Base-by-base conservation (phyloP, 441 rosid species). In the Gossypium davidsonii region DNA sequence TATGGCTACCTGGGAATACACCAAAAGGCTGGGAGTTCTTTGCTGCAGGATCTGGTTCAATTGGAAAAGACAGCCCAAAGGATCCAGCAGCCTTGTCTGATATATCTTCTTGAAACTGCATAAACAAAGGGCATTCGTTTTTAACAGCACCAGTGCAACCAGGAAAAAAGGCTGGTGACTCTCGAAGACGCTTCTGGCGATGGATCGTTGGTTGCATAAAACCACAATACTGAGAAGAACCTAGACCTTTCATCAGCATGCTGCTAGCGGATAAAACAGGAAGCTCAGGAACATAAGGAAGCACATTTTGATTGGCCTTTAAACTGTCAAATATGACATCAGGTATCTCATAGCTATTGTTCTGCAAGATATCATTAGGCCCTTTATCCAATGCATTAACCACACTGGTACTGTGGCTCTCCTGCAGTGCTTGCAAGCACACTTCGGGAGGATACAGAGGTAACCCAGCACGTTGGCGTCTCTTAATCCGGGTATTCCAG, bases 401-500 rank as follows among this genome's bases (percentile, higher is more conserved):
- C 60, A 81, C 83, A 55, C 70, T 44, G 66, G 65, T 62, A 81
- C 79, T 79, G 60, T 77, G 78, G 76, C 84, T 79, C 76, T 88
- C 94, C 48, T 86, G 92, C 79, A 79, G 44, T 44, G 88, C 85
- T 75, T 88, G 93, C 71, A 80, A 80, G 79, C 86, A 83, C 71
- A 86, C 75, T 76, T 89, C 97, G 44, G 97, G 90, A 73, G 99
- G 98, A 85, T 95, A 95, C 73, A 93, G 96, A 11, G 99, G 97
- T 70, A 95, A 88, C 12, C 98, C 98, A 77, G 97, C 99, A 61
- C 97, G 88, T 69, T 88, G 97, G 21, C 93, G 93, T 74, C 99
- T 86, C 84, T 95, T 95, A 73, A 93, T 88, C 72, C 97, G 85
- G 10, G 99, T 95, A 82, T 95, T 95, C 99, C 99, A 95, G 76